These are phyloP conservation scores for Geranomyces michiganensis DNA, from an alignment of 192 early-diverging fungal species.

Conservation along the genomic window DNA sequence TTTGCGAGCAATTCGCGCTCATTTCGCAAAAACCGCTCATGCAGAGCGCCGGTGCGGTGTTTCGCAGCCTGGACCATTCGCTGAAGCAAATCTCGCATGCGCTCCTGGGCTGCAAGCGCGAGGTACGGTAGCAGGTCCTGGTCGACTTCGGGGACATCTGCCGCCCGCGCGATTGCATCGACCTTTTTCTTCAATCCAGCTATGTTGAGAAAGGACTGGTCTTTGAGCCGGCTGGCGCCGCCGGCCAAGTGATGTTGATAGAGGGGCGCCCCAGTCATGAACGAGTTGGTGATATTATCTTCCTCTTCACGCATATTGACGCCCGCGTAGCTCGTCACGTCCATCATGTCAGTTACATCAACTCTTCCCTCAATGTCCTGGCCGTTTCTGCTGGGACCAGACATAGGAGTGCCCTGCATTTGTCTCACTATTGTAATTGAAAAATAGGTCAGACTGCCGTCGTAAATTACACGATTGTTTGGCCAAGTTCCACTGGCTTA, in stretches of 20 bases:
- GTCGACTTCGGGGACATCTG: slow-evolving; percentile 10
- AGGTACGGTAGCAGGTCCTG: slow-evolving; percentile 14
- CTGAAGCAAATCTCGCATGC: slow-evolving; percentile 12
- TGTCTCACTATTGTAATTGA: too few species aligned
- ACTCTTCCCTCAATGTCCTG: not conserved
- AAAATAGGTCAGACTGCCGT: too few species aligned
- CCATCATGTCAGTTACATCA: slow-evolving; percentile 22
- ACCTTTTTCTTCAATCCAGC: slow-evolving; percentile 14
- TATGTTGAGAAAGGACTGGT: slow-evolving; percentile 27
- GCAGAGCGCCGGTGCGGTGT: slow-evolving; percentile 29
- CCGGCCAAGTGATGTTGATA: not conserved
- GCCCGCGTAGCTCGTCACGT: slow-evolving; percentile 28
- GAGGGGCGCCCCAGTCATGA: slow-evolving; percentile 1
- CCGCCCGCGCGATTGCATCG: not conserved
- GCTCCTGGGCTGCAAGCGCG: slow-evolving; percentile 30
- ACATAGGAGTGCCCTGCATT: too few species aligned
- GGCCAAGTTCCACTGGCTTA: too few species aligned
- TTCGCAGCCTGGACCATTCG: slow-evolving; percentile 21
- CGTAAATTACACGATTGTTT: too few species aligned
- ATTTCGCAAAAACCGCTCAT: slow-evolving; percentile 16
- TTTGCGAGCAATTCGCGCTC: slow-evolving; percentile 19
- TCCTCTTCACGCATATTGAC: slow-evolving; percentile 33
- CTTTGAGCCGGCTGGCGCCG: slow-evolving; percentile 5
- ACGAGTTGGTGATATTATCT: slow-evolving; percentile 22
- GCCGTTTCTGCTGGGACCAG: too few species aligned